Base-by-base conservation (phyloP, 257 asterid species). In the Capsicum chinense region DNA sequence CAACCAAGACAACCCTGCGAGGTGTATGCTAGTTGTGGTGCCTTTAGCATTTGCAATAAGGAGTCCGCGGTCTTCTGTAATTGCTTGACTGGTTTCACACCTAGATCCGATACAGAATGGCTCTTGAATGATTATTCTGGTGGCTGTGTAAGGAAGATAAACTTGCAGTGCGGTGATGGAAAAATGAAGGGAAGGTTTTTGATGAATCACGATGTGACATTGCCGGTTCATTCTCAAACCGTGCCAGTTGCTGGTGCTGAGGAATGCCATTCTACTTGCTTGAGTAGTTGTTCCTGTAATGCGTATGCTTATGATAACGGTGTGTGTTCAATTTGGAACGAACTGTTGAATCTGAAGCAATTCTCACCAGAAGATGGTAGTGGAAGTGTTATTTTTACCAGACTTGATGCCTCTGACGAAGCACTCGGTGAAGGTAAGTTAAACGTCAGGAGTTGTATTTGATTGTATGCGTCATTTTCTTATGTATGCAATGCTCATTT, bases 1-100 rank as follows among this genome's bases (percentile, higher is more conserved):
- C 91, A 86, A 74, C 95, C 95, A 4, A 88, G 90, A 84, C 91
- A 88, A 85, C 93, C 89, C 33, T 92, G 95, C 44, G 90, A 80
- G 83, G 95, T 92, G 57, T 83, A 89, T 64, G 94, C 90, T 80
- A 89, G 50, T 85, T 92, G 95, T 84, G 95, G 95, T 73, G 74
- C 85, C 33, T 92, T 86, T 84, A 87, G 92, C 83, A 79, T 69
- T 56, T 92, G 95, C 84, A 83, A 81, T 85, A 85, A 86, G 83
- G 88, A 88, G 67, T 86, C 92, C 7, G 15, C 68, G 84, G 87
- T 89, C 3, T 89, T 85, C 66, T 92, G 95, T 79, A 44, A 17
- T n/a, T 92, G 93, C 82, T 89, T 90, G 82, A 82, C 66, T 12
- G 93, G 93, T 2, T 92, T 88, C 82, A 79, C 26, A 54, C 56